These are phyloP conservation scores for Fomitopsis betulina DNA, from an alignment of 1,284 basidiomycete species.

Conservation along the genomic window DNA sequence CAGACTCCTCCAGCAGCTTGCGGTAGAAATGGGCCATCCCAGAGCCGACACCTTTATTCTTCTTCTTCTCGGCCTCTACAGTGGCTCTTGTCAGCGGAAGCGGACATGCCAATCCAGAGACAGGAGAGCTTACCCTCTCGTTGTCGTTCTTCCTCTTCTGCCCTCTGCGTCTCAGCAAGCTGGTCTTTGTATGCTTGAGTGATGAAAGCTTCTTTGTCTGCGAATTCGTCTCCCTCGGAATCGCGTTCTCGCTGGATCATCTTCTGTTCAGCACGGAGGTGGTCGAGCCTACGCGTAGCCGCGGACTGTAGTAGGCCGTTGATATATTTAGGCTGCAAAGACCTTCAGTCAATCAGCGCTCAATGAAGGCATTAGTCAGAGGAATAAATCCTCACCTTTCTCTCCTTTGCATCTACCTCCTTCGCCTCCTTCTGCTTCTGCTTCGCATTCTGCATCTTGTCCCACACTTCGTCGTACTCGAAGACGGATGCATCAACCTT, in stretches of 20 bases:
- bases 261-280: slow-evolving; percentile 96
- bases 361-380: slow-evolving; percentile 8
- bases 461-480: slow-evolving; percentile 96
- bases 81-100: neutral
- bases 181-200: slow-evolving; percentile 98
- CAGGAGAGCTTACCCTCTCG: slow-evolving; percentile 65
- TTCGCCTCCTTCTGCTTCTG: slow-evolving; percentile 69
- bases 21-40: slow-evolving; percentile 90
- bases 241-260: slow-evolving; percentile 94
- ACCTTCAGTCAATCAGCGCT: slow-evolving; percentile 18
- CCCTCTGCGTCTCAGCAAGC: slow-evolving; percentile 86
- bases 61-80: slow-evolving; percentile 63
- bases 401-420: slow-evolving; percentile 64
- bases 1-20: slow-evolving; percentile 76
- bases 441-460: slow-evolving; percentile 90
- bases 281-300: slow-evolving; percentile 82
- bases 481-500: slow-evolving; percentile 82
- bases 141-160: slow-evolving; percentile 87
- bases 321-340: slow-evolving; percentile 88
- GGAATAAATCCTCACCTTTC: slow-evolving; percentile 55
- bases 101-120: neutral
- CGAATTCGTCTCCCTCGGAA: slow-evolving; percentile 90
- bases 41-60: slow-evolving; percentile 46
- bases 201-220: slow-evolving; percentile 94
- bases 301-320: slow-evolving; percentile 79